phyloP scores from a whole-genome alignment of 225 moss, liverwort and hornwort species.

The Sphagnum contortum region DNA sequence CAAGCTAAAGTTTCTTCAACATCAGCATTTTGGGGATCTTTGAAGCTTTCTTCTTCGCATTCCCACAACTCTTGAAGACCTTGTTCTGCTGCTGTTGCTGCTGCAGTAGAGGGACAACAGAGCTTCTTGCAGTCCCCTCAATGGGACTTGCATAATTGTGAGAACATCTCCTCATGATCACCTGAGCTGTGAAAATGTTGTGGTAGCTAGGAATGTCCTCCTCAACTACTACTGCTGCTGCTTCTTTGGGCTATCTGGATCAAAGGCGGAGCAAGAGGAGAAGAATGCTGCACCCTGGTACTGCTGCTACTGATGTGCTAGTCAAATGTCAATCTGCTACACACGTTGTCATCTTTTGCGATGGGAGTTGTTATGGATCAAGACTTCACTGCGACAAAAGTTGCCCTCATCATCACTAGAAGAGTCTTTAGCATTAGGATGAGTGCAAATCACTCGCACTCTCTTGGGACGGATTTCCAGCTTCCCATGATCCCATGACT shows the following conservation, averaged over 20 bases:
- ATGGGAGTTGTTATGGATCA: conserved; percentile 1
- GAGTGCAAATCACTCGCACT: conserved; percentile 48
- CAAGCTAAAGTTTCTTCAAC: not conserved
- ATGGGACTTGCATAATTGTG: conserved; percentile 29
- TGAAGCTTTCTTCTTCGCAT: conserved; percentile 4
- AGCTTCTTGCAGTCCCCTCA: not conserved
- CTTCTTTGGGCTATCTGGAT: conserved; percentile 4
- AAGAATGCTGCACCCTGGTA: conserved; percentile 4
- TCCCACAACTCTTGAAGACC: conserved; percentile 1
- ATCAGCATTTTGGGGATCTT: conserved; percentile 7
- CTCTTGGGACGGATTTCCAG: conserved; percentile 27
- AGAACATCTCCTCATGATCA: conserved; percentile 20
- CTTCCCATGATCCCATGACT: not conserved
- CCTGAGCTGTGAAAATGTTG: conserved; percentile 15
- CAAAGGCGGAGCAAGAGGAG: conserved; percentile 14
- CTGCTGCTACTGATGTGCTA: not conserved
- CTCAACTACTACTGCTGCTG: too few species aligned
- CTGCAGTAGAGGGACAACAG: not conserved
- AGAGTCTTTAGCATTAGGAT: conserved; percentile 47
- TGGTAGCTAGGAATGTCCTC: conserved; percentile 20
- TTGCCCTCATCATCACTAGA: conserved; percentile 44
- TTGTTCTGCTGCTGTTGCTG: not conserved
- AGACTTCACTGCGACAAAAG: conserved; percentile 11
- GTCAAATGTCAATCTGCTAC: conserved; percentile 28
- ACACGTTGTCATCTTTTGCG: conserved; percentile 14